A percentile compares a stretch with the other conserved stretches of the same genome.
Evolutionary conservation across 2,329 filamentous ascomycete species (phyloP).

Genomic region (Epichloe gansuensis): DNA sequence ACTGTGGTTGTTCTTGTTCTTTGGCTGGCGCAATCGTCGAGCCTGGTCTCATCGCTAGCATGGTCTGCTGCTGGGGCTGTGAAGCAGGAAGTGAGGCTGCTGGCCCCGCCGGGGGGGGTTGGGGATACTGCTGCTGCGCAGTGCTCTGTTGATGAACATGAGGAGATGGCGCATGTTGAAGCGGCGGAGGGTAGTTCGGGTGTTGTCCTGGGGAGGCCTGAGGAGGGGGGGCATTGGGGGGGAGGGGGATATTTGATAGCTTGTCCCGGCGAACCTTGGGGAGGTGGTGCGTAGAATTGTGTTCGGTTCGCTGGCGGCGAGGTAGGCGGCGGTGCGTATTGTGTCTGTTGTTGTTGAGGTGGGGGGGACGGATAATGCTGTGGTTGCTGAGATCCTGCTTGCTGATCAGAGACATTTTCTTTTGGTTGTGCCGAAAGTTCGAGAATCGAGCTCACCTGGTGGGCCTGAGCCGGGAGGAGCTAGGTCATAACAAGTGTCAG

Average conservation of each 20-base stretch:
- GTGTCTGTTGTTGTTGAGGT: constrained; percentile 19
- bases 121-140: constrained; percentile 12
- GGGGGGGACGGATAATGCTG: constrained; percentile 10
- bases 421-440: background rate
- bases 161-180: constrained; percentile 12
- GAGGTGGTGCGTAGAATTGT: constrained; percentile 28
- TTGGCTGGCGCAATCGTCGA: constrained; percentile 11
- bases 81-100: background rate
- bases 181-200: constrained; percentile 18
- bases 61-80: constrained; percentile 7
- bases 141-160: constrained; percentile 7
- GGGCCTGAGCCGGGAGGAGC: constrained; percentile 8
- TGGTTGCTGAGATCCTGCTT: constrained; percentile 10
- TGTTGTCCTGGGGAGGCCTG: constrained; percentile 7
- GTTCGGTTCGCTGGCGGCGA: constrained; percentile 33
- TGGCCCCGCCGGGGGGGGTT: background rate
- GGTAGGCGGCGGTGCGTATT: constrained; percentile 33
- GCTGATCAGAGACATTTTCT: background rate
- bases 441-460: constrained; percentile 13
- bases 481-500: constrained; percentile 5
- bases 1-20: constrained; percentile 14
- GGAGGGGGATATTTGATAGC: constrained; percentile 17
- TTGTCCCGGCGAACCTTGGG: constrained; percentile 12
- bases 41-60: constrained; percentile 13
- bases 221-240: constrained; percentile 9